Percentiles rank a stretch among this genome's conserved stretches.
These are phyloP conservation scores for Epichloe sibirici DNA, from an alignment of 2,329 filamentous ascomycete genomes.

Conservation along the genomic window DNA sequence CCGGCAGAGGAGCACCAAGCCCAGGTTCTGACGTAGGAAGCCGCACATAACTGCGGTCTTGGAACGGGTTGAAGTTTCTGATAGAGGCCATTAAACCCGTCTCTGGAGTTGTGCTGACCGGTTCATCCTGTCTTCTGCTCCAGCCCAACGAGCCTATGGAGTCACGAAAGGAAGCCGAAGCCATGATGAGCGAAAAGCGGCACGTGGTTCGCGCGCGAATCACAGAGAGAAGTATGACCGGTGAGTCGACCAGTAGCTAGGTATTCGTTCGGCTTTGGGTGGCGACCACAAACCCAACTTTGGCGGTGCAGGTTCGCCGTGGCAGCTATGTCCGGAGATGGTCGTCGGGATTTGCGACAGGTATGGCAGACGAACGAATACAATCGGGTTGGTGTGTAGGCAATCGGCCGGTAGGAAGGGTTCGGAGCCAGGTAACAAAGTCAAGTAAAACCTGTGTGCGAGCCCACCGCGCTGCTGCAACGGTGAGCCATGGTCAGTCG, in stretches of 20 bases:
- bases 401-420: neutral
- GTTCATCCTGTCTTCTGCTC: slow-evolving; percentile 74
- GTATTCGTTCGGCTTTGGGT: neutral
- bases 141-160: slow-evolving; percentile 92
- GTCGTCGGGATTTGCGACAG: slow-evolving; percentile 2
- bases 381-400: slow-evolving; percentile 1
- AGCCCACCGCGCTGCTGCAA: neutral
- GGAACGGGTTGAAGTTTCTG: slow-evolving; percentile 79
- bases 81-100: slow-evolving; percentile 70
- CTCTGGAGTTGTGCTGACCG: slow-evolving; percentile 57
- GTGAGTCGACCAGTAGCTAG: neutral
- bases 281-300: neutral
- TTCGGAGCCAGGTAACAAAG: neutral
- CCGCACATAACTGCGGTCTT: slow-evolving; percentile 74
- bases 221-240: neutral
- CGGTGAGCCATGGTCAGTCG: slow-evolving; percentile 11
- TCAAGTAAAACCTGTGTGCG: neutral
- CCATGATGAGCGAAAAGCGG: slow-evolving; percentile 42
- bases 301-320: neutral
- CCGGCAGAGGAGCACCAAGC: slow-evolving; percentile 74
- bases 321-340: slow-evolving; percentile 1
- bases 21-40: slow-evolving; percentile 68
- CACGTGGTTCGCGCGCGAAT: neutral
- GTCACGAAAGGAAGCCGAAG: slow-evolving; percentile 80
- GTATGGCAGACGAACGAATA: neutral